Conservation (phyloP, 139 green algal species). For the Klebsormidium nitens region DNA sequence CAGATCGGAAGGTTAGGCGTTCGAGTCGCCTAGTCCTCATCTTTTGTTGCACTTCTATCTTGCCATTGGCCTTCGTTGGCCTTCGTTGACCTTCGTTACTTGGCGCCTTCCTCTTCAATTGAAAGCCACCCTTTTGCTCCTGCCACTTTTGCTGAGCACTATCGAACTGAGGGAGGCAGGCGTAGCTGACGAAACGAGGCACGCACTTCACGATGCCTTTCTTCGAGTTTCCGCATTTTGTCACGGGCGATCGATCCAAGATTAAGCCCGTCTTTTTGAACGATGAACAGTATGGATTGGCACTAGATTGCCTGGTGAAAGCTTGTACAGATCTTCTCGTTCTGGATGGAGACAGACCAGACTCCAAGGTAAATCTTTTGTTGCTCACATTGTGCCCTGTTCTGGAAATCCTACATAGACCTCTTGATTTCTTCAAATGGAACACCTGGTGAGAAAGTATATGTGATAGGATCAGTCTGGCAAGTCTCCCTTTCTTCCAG, state of each 20-base stretch:
- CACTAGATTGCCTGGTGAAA: conserved; percentile 34
- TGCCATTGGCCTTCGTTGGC: no score
- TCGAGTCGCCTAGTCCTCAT: no score
- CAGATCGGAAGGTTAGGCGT: no score
- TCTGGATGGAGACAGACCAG: conserved; percentile 24
- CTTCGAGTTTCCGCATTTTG: conserved; percentile 21
- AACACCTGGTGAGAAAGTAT: no score
- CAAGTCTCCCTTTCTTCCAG: no score
- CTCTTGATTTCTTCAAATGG: no score
- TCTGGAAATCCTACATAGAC: no score
- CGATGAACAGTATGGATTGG: conserved; percentile 28
- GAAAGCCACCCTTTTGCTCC: not conserved
- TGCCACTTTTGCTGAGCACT: not conserved
- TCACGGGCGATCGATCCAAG: conserved; percentile 17
- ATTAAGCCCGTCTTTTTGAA: conserved; percentile 26
- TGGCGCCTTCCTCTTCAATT: not conserved
- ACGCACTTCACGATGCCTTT: not conserved
- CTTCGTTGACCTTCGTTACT: no score
- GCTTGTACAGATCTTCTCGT: conserved; percentile 27
- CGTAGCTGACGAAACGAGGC: not conserved
- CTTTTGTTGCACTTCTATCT: no score
- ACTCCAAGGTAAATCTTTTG: no score
- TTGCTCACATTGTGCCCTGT: no score
- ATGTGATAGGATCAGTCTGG: no score
- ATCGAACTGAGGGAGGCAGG: not conserved